Percentiles rank a stretch among this genome's conserved stretches.
Evolutionary conservation across 2,329 filamentous ascomycete genomes (phyloP).

Genomic region (Claviceps purpurea): DNA sequence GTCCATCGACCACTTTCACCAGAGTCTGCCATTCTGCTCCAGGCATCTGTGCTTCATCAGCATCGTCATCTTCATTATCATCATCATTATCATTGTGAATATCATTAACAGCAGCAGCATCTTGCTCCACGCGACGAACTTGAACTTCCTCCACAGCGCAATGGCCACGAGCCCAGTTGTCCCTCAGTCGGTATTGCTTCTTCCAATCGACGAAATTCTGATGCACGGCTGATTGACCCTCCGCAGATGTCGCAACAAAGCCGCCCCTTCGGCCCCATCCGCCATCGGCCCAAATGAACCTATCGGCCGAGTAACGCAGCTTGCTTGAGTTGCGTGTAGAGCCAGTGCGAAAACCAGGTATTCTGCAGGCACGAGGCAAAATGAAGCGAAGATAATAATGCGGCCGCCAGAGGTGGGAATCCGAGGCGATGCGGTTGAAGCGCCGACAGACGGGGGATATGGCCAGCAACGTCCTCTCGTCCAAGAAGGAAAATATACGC

Average conservation of each 20-base stretch:
- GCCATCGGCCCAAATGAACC: conserved; percentile 30
- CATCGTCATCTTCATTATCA: conserved; percentile 16
- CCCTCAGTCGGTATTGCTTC: conserved; percentile 69
- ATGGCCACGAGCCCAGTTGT: conserved; percentile 80
- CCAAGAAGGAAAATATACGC: conserved; percentile 67
- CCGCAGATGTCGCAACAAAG: not conserved
- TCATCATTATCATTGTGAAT: conserved; percentile 9
- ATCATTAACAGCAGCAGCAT: conserved; percentile 11
- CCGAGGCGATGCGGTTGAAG: conserved; percentile 57
- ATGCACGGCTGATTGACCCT: not conserved
- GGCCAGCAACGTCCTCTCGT: conserved; percentile 52
- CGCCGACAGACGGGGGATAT: conserved; percentile 57
- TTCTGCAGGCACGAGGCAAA: conserved; percentile 61
- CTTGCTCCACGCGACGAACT: conserved; percentile 29
- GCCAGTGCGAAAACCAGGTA: conserved; percentile 48
- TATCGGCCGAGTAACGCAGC: conserved; percentile 31
- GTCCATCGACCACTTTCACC: conserved; percentile 62
- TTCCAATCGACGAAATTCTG: conserved; percentile 59
- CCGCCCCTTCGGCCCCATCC: conserved; percentile 27
- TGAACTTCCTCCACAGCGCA: conserved; percentile 70
- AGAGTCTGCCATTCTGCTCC: conserved; percentile 42
- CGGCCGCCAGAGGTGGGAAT: conserved; percentile 82
- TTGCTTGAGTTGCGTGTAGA: conserved; percentile 16
- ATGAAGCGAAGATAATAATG: conserved; percentile 84
- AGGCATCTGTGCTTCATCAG: not conserved